Conservation (phyloP, 352 stramenopile species). For the Globisporangium parvum region DNA sequence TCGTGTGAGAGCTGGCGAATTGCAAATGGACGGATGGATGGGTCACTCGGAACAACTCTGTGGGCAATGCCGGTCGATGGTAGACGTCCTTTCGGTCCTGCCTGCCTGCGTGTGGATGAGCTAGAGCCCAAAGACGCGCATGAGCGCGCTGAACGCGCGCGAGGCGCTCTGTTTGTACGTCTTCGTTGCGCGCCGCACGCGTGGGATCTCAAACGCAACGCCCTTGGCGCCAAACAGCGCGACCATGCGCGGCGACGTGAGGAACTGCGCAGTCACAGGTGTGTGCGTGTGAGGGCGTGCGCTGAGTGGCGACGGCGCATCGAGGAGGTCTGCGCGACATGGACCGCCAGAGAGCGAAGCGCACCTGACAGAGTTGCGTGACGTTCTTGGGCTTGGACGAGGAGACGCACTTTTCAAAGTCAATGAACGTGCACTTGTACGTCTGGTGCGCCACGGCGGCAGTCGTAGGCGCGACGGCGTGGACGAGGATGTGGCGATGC, state of each 20-base stretch:
- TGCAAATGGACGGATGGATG: background rate
- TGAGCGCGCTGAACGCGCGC: constrained; percentile 32
- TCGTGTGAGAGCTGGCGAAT: background rate
- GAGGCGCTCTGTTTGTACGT: constrained; percentile 53
- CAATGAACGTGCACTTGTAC: constrained; percentile 61
- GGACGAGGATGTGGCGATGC: constrained; percentile 64
- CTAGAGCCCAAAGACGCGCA: constrained; percentile 39
- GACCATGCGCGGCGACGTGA: constrained; percentile 58
- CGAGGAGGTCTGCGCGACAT: no score
- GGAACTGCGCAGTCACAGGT: constrained; percentile 30
- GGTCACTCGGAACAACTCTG: background rate
- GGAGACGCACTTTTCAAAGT: constrained; percentile 72
- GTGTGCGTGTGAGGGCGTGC: background rate
- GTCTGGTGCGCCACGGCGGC: background rate
- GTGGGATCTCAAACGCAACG: constrained; percentile 29
- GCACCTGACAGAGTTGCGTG: constrained; percentile 69
- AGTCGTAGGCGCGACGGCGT: constrained; percentile 1
- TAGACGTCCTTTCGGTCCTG: no score
- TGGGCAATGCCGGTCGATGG: no score
- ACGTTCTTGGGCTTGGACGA: constrained; percentile 74
- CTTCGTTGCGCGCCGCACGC: constrained; percentile 53
- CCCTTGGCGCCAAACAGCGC: constrained; percentile 37
- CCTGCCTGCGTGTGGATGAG: background rate
- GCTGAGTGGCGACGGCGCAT: background rate
- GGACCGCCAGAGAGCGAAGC: no score